Conservation (phyloP, 2,329 filamentous ascomycete genomes). For the Fusarium nematophilum region DNA sequence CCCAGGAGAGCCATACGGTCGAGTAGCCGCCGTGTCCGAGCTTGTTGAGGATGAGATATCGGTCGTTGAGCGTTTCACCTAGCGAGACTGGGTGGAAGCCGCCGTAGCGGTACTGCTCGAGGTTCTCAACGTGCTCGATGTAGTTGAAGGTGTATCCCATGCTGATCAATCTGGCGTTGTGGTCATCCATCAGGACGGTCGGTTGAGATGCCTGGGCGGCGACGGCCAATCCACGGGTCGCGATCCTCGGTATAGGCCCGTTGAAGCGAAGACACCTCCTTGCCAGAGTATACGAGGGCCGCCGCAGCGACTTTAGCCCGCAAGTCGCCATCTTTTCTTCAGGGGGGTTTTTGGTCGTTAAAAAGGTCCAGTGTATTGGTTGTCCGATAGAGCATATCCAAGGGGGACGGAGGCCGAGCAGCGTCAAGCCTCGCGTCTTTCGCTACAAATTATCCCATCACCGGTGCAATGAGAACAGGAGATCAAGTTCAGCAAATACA, state of each 20-base stretch:
- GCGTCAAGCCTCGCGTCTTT: constrained; percentile 10
- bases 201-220: constrained; percentile 31
- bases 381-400: constrained; percentile 4
- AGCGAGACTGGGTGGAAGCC: constrained; percentile 36
- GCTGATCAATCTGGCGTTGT: constrained; percentile 31
- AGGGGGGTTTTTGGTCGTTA: constrained; percentile 21
- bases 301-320: constrained; percentile 36
- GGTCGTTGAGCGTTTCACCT: constrained; percentile 38
- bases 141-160: constrained; percentile 39
- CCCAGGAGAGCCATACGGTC: constrained; percentile 42
- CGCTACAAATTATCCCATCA: constrained; percentile 8
- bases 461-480: constrained; percentile 6
- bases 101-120: constrained; percentile 34
- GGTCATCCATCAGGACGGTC: constrained; percentile 27
- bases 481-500: constrained; percentile 18
- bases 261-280: constrained; percentile 19
- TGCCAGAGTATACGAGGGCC: constrained; percentile 27
- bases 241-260: constrained; percentile 26
- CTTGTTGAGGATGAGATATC: constrained; percentile 40
- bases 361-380: constrained; percentile 18
- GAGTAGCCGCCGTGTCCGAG: constrained; percentile 41
- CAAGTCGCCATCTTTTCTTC: constrained; percentile 30
- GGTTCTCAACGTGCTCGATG: constrained; percentile 38
- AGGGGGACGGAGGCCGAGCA: constrained; percentile 4
- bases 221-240: constrained; percentile 28